A percentile compares a stretch with the other conserved stretches of the same genome.
phyloP scores from a whole-genome alignment of 306 rosid species.

The Fagus crenata region DNA sequence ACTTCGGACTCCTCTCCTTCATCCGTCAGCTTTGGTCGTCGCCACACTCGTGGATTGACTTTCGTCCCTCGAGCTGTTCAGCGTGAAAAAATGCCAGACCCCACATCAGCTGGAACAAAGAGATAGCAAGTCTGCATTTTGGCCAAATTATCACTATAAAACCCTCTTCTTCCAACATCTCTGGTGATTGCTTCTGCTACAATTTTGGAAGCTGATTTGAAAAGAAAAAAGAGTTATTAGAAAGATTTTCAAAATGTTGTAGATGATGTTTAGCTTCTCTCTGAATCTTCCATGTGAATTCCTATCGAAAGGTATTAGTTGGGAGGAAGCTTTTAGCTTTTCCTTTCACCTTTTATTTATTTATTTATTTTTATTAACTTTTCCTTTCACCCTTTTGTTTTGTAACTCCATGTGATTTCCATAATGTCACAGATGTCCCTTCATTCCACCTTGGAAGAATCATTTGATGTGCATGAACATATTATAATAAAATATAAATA shows the following conservation, averaged over 20 bases:
- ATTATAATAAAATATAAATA: no score
- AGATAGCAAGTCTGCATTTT: conserved; percentile 21
- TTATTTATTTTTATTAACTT: neutral
- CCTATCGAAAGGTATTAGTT: conserved; percentile 11
- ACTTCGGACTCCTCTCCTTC: conserved; percentile 80
- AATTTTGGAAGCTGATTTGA: conserved; percentile 19
- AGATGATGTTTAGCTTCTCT: neutral
- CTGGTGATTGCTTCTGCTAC: conserved; percentile 18
- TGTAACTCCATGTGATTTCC: neutral
- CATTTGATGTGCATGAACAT: neutral
- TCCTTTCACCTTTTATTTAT: neutral
- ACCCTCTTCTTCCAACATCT: conserved; percentile 10
- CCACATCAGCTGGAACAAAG: conserved; percentile 32
- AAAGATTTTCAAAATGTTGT: neutral
- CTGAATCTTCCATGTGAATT: neutral
- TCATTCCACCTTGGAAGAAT: conserved; percentile 14
- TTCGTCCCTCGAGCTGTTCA: conserved; percentile 72
- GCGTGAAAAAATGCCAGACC: conserved; percentile 47
- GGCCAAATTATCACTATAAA: conserved; percentile 12
- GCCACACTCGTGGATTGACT: conserved; percentile 61
- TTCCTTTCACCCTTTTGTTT: neutral
- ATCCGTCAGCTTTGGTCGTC: conserved; percentile 86
- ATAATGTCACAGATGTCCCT: neutral
- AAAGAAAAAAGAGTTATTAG: neutral
- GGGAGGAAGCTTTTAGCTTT: conserved; percentile 7